These are phyloP conservation scores for Debaryomyces robertsiae DNA, from an alignment of 1,139 yeast species.

Conservation along the genomic window DNA sequence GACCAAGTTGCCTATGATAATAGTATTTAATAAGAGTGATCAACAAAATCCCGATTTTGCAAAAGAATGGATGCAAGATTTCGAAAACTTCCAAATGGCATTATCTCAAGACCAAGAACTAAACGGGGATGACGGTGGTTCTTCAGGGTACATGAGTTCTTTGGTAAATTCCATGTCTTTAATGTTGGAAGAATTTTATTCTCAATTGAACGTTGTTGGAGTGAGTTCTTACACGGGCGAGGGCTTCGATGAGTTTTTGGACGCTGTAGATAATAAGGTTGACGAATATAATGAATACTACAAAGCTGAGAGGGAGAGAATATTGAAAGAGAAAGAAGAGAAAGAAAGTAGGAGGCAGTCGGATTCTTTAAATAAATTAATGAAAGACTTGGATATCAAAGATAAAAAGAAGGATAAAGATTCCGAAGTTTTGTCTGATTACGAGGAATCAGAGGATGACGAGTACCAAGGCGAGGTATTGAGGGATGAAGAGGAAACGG, in stretches of 20 bases:
- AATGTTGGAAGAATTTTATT: conserved; percentile 95
- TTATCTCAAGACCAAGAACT: conserved; percentile 61
- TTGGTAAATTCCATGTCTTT: conserved; percentile 92
- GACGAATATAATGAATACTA: conserved; percentile 86
- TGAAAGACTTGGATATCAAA: conserved; percentile 79
- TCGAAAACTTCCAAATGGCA: conserved; percentile 86
- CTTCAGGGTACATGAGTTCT: conserved; percentile 93
- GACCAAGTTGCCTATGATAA: conserved; percentile 94
- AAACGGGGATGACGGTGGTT: conserved; percentile 68
- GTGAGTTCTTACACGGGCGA: conserved; percentile 91
- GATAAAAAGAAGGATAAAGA: conserved; percentile 38
- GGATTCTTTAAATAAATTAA: conserved; percentile 66
- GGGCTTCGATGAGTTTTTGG: conserved; percentile 89
- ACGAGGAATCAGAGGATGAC: conserved; percentile 53
- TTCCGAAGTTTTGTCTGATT: conserved; percentile 73
- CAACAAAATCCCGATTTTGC: conserved; percentile 84
- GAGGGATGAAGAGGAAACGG: conserved; percentile 65
- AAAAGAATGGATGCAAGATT: conserved; percentile 96
- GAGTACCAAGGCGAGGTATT: conserved; percentile 64
- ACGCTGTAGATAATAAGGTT: conserved; percentile 81
- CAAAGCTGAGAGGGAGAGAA: conserved; percentile 82
- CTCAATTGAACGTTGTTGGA: conserved; percentile 87
- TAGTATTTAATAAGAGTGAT: conserved; percentile 95
- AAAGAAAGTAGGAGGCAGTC: conserved; percentile 75
- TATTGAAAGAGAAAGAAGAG: conserved; percentile 74